Evolutionary conservation across 2,329 filamentous ascomycete genomes (phyloP).

Genomic region (Nemania sp.): DNA sequence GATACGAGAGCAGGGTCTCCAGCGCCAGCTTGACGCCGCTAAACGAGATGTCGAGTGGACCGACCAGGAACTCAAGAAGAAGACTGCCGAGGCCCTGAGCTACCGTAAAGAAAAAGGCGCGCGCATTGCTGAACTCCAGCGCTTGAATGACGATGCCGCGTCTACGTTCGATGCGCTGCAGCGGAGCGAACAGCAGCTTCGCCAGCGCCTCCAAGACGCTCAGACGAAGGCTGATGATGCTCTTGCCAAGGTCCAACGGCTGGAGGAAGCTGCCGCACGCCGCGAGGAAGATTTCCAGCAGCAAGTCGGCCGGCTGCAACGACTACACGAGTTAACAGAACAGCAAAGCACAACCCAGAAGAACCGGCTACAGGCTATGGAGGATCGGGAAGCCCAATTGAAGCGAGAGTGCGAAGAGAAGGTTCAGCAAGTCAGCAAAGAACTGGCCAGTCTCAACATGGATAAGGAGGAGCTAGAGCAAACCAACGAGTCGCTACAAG

Average conservation of each 20-base stretch:
- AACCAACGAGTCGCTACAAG: constrained; percentile 53
- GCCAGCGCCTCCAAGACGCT: constrained; percentile 79
- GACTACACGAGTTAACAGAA: constrained; percentile 80
- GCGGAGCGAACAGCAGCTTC: constrained; percentile 77
- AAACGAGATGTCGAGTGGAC: constrained; percentile 94
- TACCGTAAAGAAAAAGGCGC: constrained; percentile 94
- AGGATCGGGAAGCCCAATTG: constrained; percentile 63
- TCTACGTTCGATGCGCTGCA: constrained; percentile 76
- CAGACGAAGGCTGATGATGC: constrained; percentile 87
- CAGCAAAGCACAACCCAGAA: constrained; percentile 74
- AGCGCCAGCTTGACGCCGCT: constrained; percentile 87
- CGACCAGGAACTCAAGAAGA: constrained; percentile 87
- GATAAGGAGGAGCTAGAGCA: constrained; percentile 52
- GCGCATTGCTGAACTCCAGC: constrained; percentile 84
- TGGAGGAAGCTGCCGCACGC: constrained; percentile 80
- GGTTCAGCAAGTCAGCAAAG: constrained; percentile 57
- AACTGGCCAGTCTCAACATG: constrained; percentile 59
- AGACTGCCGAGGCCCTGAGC: constrained; percentile 82
- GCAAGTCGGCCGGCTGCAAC: constrained; percentile 78
- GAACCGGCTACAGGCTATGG: constrained; percentile 70
- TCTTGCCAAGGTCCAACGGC: constrained; percentile 77
- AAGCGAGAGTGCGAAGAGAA: constrained; percentile 68
- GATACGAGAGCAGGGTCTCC: constrained; percentile 85
- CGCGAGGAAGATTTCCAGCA: constrained; percentile 85
- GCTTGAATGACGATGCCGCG: constrained; percentile 81